Base-by-base conservation (phyloP, 805 yeast species). In the Myxozyma mucilagina region DNA sequence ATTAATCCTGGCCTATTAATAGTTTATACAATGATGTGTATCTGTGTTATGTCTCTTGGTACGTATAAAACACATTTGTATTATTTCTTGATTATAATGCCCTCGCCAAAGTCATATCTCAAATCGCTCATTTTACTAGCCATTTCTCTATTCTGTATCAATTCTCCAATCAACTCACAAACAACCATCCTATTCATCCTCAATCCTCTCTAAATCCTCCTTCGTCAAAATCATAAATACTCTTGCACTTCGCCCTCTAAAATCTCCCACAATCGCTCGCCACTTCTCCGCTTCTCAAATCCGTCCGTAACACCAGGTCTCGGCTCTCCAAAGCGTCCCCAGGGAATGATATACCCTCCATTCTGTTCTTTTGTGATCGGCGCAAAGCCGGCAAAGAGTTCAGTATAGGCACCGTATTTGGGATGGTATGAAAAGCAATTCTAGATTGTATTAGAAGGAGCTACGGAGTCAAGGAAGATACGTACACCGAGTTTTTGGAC, bases 381-480 rank as follows among this genome's bases (percentile, higher is more conserved):
- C 38, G 69, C 60, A 50, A 80, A 69, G 0, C 79, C 79, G 1
- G 79, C 82, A 60, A 68, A 79, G n/a, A 79, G 68, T 61, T 76
- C 81, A 4, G 83, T 68, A 60, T 76, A 75, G 0, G 83, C 80
- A 14, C 84, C 85, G 51, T 72, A 72, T 48, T 60, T 64, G 4
- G 75, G 54, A 20, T 55, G 53, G 39, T 51, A 56, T 7, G 64
- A 63, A 35, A 59, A 54, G n/a, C n/a, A n/a, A n/a, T n/a, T n/a
- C n/a, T 24, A 59, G 52, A 29, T 56, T 60, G 60, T 56, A 35
- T 16, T 24, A 34, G 10, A 35, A 6, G 42, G 34, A 10, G 31
- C 39, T 29, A 18, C 42, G 34, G 5, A 11, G n/a, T 6, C 16
- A 50, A 11, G 20, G 9, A 36, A 8, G 24, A 31, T 13, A 58